Evolutionary conservation across 2,329 filamentous ascomycete genomes (phyloP).

Genomic region (Clarireedia homoeocarpa): DNA sequence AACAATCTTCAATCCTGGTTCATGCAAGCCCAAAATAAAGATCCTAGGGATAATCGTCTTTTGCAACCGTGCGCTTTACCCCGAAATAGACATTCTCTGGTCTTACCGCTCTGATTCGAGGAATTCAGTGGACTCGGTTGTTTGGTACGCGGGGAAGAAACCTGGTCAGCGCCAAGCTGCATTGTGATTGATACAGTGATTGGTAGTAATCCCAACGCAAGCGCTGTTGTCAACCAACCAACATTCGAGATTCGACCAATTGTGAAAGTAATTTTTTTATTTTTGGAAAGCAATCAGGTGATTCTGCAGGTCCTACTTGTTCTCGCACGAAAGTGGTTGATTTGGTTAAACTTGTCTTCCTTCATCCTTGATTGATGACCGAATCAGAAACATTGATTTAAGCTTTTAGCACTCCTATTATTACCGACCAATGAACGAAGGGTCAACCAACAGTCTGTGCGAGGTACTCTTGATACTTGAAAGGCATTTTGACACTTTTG

Average conservation of each 20-base stretch:
- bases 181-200: slow-evolving; percentile 5
- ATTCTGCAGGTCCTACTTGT: background rate
- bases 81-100: slow-evolving; percentile 6
- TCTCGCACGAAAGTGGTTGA: background rate
- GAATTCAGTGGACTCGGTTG: background rate
- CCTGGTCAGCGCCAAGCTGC: slow-evolving; percentile 9
- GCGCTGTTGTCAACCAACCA: slow-evolving; percentile 7
- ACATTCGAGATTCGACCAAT: background rate
- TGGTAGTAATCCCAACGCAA: background rate
- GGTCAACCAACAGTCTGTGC: background rate
- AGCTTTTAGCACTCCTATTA: background rate
- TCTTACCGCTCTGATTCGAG: background rate
- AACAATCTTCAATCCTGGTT: background rate
- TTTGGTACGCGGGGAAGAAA: slow-evolving; percentile 9
- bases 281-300: slow-evolving; percentile 5
- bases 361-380: background rate
- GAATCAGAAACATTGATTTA: background rate
- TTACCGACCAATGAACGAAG: background rate
- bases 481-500: background rate
- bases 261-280: background rate
- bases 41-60: slow-evolving; percentile 1
- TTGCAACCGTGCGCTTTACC: slow-evolving; percentile 1
- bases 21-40: slow-evolving; percentile 9
- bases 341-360: background rate
- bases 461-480: background rate